phyloP scores from a whole-genome alignment of 1,139 yeast species.

The Candida sp. region DNA sequence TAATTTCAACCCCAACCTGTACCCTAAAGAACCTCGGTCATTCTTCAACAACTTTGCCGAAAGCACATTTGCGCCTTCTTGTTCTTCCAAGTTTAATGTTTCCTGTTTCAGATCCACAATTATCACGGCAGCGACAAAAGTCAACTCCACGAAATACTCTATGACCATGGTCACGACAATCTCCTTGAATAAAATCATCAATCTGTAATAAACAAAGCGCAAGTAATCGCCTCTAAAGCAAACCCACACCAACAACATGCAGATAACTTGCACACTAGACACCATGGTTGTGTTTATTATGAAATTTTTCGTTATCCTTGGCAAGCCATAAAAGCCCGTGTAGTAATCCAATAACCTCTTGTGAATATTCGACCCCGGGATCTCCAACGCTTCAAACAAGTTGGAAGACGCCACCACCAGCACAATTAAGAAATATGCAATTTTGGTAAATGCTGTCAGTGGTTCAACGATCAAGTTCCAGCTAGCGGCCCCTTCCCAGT shows the following conservation, averaged over 20 bases:
- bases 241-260: slow-evolving; percentile 6
- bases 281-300: slow-evolving; percentile 13
- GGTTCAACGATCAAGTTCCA: slow-evolving; percentile 39
- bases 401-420: slow-evolving; percentile 35
- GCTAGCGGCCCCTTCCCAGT: slow-evolving; percentile 19
- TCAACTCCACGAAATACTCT: slow-evolving; percentile 62
- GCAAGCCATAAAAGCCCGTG: slow-evolving; percentile 22
- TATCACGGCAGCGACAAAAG: slow-evolving; percentile 67
- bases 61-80: slow-evolving; percentile 28
- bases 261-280: background rate
- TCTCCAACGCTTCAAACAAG: slow-evolving; percentile 28
- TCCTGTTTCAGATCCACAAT: slow-evolving; percentile 68
- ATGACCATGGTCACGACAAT: slow-evolving; percentile 45
- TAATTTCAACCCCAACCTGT: slow-evolving; percentile 37
- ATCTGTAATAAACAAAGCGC: slow-evolving; percentile 20
- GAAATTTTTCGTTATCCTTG: slow-evolving; percentile 24
- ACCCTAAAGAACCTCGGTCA: slow-evolving; percentile 23
- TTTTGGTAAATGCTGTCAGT: slow-evolving; percentile 28
- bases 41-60: slow-evolving; percentile 29
- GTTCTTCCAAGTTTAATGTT: slow-evolving; percentile 38
- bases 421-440: slow-evolving; percentile 27
- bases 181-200: slow-evolving; percentile 20
- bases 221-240: slow-evolving; percentile 22
- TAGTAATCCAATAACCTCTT: slow-evolving; percentile 31
- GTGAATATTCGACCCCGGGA: slow-evolving; percentile 17